Evolutionary conservation across 805 yeast genomes (phyloP).

Genomic region (Lachancea fermentati): DNA sequence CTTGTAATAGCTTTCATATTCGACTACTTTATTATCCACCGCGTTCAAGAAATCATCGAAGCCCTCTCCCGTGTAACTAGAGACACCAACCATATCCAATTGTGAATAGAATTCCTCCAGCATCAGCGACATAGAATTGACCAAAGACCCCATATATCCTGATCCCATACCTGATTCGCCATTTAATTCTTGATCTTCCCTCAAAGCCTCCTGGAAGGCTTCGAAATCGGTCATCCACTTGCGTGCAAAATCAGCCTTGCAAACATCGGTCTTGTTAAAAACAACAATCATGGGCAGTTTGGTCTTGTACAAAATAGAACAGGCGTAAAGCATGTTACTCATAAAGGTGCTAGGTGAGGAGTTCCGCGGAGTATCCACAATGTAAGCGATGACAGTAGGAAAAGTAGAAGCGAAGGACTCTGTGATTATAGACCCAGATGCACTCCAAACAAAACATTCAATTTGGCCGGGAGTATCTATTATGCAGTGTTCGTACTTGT

Average conservation of each 20-base stretch:
- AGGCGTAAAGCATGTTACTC: constrained; percentile 97
- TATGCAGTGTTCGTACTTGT: constrained; percentile 59
- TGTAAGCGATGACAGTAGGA: constrained; percentile 93
- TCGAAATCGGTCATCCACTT: constrained; percentile 99
- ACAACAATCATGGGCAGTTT: constrained; percentile 95
- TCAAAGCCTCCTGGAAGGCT: constrained; percentile 74
- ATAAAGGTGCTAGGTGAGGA: constrained; percentile 94
- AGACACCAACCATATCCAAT: constrained; percentile 86
- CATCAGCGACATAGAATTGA: constrained; percentile 93
- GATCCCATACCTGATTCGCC: constrained; percentile 50
- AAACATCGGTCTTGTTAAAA: constrained; percentile 89
- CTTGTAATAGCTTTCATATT: constrained; percentile 75
- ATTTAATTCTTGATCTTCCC: constrained; percentile 58
- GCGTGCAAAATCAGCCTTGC: constrained; percentile 78
- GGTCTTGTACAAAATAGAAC: constrained; percentile 92
- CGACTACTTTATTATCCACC: constrained; percentile 82
- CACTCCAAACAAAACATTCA: constrained; percentile 98
- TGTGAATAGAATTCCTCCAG: constrained; percentile 93
- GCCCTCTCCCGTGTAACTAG: constrained; percentile 90
- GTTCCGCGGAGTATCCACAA: constrained; percentile 94
- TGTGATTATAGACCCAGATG: constrained; percentile 92
- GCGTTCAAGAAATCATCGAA: constrained; percentile 85
- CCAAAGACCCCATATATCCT: constrained; percentile 90
- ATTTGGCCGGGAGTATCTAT: constrained; percentile 99
- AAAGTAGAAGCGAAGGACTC: constrained; percentile 94